A percentile compares a stretch with the other conserved stretches of the same genome.
Conservation (phyloP, 2,329 filamentous ascomycete species). For the Xylaria sp. region DNA sequence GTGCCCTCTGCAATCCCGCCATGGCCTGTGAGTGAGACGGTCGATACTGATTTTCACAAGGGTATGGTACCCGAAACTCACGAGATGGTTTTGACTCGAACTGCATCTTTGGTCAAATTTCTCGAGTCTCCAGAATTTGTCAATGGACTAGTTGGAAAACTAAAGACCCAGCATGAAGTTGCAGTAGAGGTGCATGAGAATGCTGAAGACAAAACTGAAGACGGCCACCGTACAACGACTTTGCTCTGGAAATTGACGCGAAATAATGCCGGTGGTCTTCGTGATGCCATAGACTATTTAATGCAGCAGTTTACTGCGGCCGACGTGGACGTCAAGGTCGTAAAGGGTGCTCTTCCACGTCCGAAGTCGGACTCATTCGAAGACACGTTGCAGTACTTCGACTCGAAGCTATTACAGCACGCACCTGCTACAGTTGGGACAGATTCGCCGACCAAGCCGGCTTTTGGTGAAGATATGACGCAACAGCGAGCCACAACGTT, state of each 20-base stretch:
- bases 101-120: constrained; percentile 80
- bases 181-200: constrained; percentile 80
- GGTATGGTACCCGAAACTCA: constrained; percentile 98
- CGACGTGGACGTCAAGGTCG: constrained; percentile 85
- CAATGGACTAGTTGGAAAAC: constrained; percentile 81
- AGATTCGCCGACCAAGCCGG: constrained; percentile 88
- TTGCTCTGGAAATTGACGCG: constrained; percentile 88
- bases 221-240: constrained; percentile 68
- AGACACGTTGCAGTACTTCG: constrained; percentile 95
- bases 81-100: constrained; percentile 85
- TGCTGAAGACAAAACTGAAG: constrained; percentile 66
- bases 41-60: constrained; percentile 56
- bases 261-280: constrained; percentile 94
- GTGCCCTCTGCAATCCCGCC: constrained; percentile 40
- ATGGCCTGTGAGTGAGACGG: neutral
- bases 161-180: constrained; percentile 92
- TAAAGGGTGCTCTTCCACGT: constrained; percentile 96
- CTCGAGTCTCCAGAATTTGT: constrained; percentile 84
- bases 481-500: constrained; percentile 82
- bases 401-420: constrained; percentile 95
- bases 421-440: constrained; percentile 82
- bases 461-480: constrained; percentile 82
- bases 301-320: constrained; percentile 86
- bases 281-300: constrained; percentile 95
- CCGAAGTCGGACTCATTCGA: constrained; percentile 99